Conservation (phyloP, 2,329 filamentous ascomycete species). For the Fusarium goolgardi region DNA sequence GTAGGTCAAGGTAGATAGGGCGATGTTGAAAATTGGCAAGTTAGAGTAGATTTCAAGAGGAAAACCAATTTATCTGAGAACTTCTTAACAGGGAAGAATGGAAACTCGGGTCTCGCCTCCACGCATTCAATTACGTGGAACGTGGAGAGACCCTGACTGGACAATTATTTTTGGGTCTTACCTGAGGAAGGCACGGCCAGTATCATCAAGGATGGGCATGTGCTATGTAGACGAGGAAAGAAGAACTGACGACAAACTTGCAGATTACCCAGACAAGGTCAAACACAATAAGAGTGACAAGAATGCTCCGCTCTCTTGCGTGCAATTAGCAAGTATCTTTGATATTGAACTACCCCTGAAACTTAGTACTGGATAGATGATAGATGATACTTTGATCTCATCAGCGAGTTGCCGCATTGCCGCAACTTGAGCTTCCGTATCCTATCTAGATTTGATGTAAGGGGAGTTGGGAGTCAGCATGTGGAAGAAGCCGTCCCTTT, state of each 20-base stretch:
- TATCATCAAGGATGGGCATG: background rate
- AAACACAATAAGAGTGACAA: constrained; percentile 31
- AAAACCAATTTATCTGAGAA: constrained; percentile 6
- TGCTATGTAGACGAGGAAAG: constrained; percentile 14
- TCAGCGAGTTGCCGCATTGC: constrained; percentile 19
- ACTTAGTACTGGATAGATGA: background rate
- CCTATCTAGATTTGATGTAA: background rate
- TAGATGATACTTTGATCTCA: constrained; percentile 11
- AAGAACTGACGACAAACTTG: constrained; percentile 4
- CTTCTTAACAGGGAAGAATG: background rate
- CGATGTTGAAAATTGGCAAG: constrained; percentile 4
- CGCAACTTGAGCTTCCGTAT: background rate
- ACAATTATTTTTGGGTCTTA: constrained; percentile 5
- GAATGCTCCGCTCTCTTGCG: constrained; percentile 6
- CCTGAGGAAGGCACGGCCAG: constrained; percentile 29
- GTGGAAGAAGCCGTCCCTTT: constrained; percentile 20
- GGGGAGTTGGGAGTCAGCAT: constrained; percentile 1
- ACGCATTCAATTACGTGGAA: constrained; percentile 38
- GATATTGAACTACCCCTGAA: constrained; percentile 31
- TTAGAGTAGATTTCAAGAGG: background rate
- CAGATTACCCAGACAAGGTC: constrained; percentile 22
- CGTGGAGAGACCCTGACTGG: constrained; percentile 35
- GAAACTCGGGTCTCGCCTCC: constrained; percentile 15
- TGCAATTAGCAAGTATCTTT: constrained; percentile 22
- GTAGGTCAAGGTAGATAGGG: constrained; percentile 7